phyloP scores from a whole-genome alignment of 495 filamentous ascomycete genomes.

The Hypoxylon lenormandii region DNA sequence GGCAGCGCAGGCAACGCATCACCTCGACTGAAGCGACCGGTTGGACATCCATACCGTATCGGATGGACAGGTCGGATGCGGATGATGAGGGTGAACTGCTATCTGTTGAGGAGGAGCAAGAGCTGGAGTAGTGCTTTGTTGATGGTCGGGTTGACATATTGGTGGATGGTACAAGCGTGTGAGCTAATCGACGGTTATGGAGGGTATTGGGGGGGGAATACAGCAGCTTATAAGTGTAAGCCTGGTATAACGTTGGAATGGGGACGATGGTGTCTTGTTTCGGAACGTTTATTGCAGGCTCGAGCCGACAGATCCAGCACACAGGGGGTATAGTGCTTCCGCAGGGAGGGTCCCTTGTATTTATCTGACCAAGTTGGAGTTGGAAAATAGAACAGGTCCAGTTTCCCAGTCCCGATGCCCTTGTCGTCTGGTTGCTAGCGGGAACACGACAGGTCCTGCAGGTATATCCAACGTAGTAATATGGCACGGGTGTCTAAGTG shows the following conservation, averaged over 20 bases:
- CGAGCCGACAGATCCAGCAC: constrained; percentile 35
- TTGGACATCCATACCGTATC: constrained; percentile 60
- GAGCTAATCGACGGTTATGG: constrained; percentile 19
- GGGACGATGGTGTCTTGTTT: constrained; percentile 32
- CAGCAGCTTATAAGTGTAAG: constrained; percentile 35
- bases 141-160: constrained; percentile 56
- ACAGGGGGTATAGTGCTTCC: constrained; percentile 28
- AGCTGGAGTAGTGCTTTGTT: constrained; percentile 55
- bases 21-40: constrained; percentile 63
- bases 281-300: constrained; percentile 42
- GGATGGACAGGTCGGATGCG: constrained; percentile 56
- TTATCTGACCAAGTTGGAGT: constrained; percentile 27
- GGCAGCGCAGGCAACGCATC: constrained; percentile 68
- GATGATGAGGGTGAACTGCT: constrained; percentile 57
- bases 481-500: constrained; percentile 36
- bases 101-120: constrained; percentile 55
- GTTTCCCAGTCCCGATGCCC: background rate
- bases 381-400: constrained; percentile 19
- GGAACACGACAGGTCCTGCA: constrained; percentile 26
- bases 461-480: constrained; percentile 32
- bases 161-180: constrained; percentile 19
- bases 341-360: constrained; percentile 35
- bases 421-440: background rate
- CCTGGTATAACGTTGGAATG: constrained; percentile 32
- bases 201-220: constrained; percentile 18